Base-by-base conservation (phyloP, 1,284 basidiomycete species). In the Golubevia pallescens region DNA sequence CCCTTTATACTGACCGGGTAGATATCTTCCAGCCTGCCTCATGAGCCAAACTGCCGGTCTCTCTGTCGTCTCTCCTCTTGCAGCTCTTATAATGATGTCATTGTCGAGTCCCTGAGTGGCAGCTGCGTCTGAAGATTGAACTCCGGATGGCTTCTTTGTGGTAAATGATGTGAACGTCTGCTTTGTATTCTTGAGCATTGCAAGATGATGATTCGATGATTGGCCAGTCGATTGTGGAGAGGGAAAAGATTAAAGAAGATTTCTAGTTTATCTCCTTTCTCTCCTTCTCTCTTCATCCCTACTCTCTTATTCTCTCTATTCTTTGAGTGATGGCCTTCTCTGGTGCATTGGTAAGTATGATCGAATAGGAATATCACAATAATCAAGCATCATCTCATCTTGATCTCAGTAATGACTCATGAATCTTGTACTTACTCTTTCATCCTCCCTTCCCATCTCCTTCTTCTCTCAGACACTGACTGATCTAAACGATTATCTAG, bases 401-500 rank as follows among this genome's bases (percentile, higher is more conserved):
- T n/a, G n/a, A 28, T 28, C 28, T 28, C 28, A 28, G 28, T 28
- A 28, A 28, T 28, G 28, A 28, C 28, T 28, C 28, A 28, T 75
- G 68, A 52, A 66, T 70, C 62, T 71, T 73, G 53, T 68, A 68
- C 63, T 73, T 69, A 34, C 70, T 42, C 70, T 79, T 79, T 66
- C 66, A 71, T 58, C 73, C 28, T 66, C 69, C 69, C 69, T 74
- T 73, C 57, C 60, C 28, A 28, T 65, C 13, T 66, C 63, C 60
- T 66, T 61, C 55, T 73, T 71, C 24, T 69, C 70, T 28, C 69
- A 70, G 5, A 93, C 92, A 7, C 87, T 97, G 48, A 95, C 94
- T 19, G 96, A 99, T 86, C 90, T 99, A 57, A 98, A 98, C 86
- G 97, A 99, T 87, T 99, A 96, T 86, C 93, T 99, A 59, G 94